A percentile compares a stretch with the other conserved stretches of the same genome.
Evolutionary conservation across 2,329 filamentous ascomycete genomes (phyloP).

Genomic region (Arthrobotrys sinensis): DNA sequence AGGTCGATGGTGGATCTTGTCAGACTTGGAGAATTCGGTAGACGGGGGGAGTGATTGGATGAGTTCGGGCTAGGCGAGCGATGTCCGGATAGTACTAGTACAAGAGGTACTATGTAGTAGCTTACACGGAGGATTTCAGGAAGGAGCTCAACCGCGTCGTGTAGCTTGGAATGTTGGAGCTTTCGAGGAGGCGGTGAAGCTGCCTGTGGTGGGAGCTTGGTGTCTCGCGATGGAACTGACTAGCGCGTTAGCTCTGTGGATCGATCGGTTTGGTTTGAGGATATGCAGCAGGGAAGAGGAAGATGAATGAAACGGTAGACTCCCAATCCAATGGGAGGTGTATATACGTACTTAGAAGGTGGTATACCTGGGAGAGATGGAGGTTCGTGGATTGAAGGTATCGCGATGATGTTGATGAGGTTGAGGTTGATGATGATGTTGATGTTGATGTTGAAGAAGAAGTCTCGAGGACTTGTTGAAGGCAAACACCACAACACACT

Average conservation of each 20-base stretch:
- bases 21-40: slow-evolving; percentile 34
- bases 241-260: slow-evolving; percentile 22
- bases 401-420: slow-evolving; percentile 3
- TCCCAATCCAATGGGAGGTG: background rate
- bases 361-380: background rate
- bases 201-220: slow-evolving; percentile 19
- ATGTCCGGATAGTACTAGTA: slow-evolving; percentile 35
- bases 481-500: too few species aligned
- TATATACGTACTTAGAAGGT: background rate
- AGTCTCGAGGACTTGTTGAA: background rate
- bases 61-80: slow-evolving; percentile 33
- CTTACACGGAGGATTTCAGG: slow-evolving; percentile 24
- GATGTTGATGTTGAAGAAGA: slow-evolving; percentile 1
- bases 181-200: background rate
- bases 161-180: background rate
- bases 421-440: slow-evolving; percentile 5
- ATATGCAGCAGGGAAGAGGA: background rate
- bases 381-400: background rate
- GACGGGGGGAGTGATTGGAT: slow-evolving; percentile 55
- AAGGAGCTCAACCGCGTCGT: slow-evolving; percentile 42
- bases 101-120: background rate
- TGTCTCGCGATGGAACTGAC: slow-evolving; percentile 21
- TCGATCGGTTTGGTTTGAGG: background rate
- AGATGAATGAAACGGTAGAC: background rate
- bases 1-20: slow-evolving; percentile 59